Evolutionary conservation across 306 rosid species (phyloP).

Genomic region (Rubus parviflorus): DNA sequence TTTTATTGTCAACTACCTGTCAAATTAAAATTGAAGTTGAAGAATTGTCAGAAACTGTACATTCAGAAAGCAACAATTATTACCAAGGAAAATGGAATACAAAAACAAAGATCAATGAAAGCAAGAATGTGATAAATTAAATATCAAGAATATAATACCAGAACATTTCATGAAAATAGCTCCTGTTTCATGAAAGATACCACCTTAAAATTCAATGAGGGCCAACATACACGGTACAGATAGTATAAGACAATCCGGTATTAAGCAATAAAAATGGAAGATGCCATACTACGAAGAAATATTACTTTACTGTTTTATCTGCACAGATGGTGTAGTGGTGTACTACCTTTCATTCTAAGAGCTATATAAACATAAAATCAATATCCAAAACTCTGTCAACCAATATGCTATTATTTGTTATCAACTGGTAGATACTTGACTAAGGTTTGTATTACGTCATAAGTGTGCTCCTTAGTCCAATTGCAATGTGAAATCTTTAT

Average conservation of each 20-base stretch:
- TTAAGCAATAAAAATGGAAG: too few species aligned
- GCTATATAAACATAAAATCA: neutral
- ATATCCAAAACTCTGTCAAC: neutral
- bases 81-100: slow-evolving; percentile 14
- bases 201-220: neutral
- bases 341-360: too few species aligned
- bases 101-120: neutral
- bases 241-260: neutral
- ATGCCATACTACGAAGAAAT: too few species aligned
- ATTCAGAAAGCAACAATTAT: slow-evolving; percentile 4
- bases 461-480: slow-evolving; percentile 2
- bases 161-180: neutral
- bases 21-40: slow-evolving; percentile 22
- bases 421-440: slow-evolving; percentile 8
- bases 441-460: neutral
- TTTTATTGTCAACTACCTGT: slow-evolving; percentile 61
- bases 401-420: neutral
- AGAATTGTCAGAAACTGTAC: slow-evolving; percentile 19
- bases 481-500: slow-evolving; percentile 7
- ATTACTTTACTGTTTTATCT: too few species aligned
- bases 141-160: neutral
- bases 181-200: too few species aligned
- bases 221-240: neutral
- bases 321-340: too few species aligned
- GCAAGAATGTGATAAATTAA: neutral